Evolutionary conservation across 2,329 filamentous ascomycete genomes (phyloP).

Genomic region (Rosellinia necatrix): DNA sequence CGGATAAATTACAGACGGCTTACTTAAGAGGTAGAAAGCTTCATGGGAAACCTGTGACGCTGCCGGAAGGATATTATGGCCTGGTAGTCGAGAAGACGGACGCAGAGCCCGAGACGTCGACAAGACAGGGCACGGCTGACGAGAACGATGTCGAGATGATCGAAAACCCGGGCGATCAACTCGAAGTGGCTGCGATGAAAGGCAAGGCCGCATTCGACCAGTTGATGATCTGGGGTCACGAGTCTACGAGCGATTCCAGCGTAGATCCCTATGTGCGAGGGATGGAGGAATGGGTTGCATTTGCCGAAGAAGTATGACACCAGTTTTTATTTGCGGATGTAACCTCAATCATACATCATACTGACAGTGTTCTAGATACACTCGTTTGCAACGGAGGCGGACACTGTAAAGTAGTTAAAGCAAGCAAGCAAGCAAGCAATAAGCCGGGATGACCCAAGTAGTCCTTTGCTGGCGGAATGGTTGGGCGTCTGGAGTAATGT

Average conservation of each 20-base stretch:
- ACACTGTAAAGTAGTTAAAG: conserved; percentile 18
- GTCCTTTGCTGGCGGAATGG: background rate
- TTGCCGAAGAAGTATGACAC: conserved; percentile 65
- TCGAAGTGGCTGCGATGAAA: conserved; percentile 62
- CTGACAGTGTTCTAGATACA: conserved; percentile 41
- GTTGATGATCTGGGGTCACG: conserved; percentile 84
- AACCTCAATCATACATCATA: background rate
- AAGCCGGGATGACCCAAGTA: background rate
- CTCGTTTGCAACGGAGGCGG: conserved; percentile 36
- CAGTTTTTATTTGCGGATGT: background rate
- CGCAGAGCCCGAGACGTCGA: conserved; percentile 37
- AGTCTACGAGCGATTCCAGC: conserved; percentile 63
- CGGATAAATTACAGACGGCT: conserved; percentile 59
- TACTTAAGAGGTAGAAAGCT: conserved; percentile 84
- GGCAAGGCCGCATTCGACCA: conserved; percentile 72
- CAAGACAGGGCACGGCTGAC: conserved; percentile 33
- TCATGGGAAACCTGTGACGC: conserved; percentile 64
- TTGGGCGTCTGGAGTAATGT: background rate
- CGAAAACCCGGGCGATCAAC: conserved; percentile 50
- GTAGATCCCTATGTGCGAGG: conserved; percentile 74
- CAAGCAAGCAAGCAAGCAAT: too few species aligned
- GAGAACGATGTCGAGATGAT: conserved; percentile 48
- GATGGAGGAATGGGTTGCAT: conserved; percentile 78
- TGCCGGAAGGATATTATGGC: conserved; percentile 76
- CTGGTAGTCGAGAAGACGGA: conserved; percentile 60